These are phyloP conservation scores for Sanghuangporus baumii DNA, from an alignment of 1,284 basidiomycete species.

Conservation along the genomic window DNA sequence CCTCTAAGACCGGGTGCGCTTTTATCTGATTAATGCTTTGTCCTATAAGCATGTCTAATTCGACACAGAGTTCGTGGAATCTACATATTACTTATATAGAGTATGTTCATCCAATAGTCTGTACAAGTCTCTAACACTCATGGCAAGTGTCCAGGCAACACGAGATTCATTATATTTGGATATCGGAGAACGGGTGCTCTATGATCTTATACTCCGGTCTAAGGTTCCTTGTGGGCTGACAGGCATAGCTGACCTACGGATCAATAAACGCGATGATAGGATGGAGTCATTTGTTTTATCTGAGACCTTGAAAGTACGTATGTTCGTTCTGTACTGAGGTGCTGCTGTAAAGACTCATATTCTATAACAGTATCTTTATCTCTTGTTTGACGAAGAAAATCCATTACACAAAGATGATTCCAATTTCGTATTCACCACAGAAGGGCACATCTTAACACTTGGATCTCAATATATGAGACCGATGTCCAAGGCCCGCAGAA, in stretches of 20 bases:
- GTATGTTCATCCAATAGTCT: slow-evolving; percentile 38
- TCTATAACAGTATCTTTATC: slow-evolving; percentile 70
- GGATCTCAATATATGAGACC: slow-evolving; percentile 47
- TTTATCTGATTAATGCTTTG: not conserved
- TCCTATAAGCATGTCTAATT: slow-evolving; percentile 10
- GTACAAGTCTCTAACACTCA: not conserved
- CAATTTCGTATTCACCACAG: slow-evolving; percentile 86
- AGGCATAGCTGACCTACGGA: slow-evolving; percentile 74
- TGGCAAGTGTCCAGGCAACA: slow-evolving; percentile 58
- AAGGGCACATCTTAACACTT: slow-evolving; percentile 84
- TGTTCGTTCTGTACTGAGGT: slow-evolving; percentile 14
- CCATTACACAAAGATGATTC: slow-evolving; percentile 69
- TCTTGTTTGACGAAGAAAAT: slow-evolving; percentile 87
- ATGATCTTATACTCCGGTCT: slow-evolving; percentile 67
- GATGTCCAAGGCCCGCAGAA: slow-evolving; percentile 51
- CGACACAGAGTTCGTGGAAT: slow-evolving; percentile 78
- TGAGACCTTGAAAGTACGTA: slow-evolving; percentile 79
- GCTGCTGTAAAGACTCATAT: not conserved
- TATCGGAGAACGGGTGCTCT: slow-evolving; percentile 78
- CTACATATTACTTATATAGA: slow-evolving; percentile 89
- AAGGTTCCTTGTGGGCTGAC: slow-evolving; percentile 84
- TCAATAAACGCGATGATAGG: slow-evolving; percentile 77
- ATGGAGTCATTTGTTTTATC: slow-evolving; percentile 93
- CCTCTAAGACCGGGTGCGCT: slow-evolving; percentile 70
- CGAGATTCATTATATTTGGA: slow-evolving; percentile 88